Evolutionary conservation across 176 grass and related monocot genomes (phyloP), one percentile per base, ranked within the genome.

Genomic region (Aegilops longissima): DNA sequence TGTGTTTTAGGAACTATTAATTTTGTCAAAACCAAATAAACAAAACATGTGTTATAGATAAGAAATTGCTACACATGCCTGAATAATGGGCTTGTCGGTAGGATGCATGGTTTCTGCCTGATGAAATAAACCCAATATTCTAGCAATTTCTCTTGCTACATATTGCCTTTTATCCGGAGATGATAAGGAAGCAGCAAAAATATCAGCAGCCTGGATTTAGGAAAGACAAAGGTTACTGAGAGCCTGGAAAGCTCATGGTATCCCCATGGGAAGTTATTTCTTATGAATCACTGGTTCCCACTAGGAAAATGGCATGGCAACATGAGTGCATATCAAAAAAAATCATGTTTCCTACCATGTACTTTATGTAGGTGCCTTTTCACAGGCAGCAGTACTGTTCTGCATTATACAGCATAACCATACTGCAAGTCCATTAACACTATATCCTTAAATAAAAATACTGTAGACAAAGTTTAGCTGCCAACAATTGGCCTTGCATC

Each of bases 111-210:
- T 81, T 86, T 92, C 87, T 56, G 59, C 83, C 87, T 7, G 81
- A 73, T 92, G 73, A 56, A 71, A 85, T 77, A 93, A 58, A 83
- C 88, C 40, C 36, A 93, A 92, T 47, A 73, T 68, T 65, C 75
- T 85, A 81, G 93, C 88, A 88, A 98, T 85, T 94, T 92, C 92
- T 88, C 88, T 88, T 70, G 89, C 92, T 85, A 92, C 42, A 70
- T 73, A 87, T 83, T 88, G 38, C 33, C 90, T 87, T 82, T 94
- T 94, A 62, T 90, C 93, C 52, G 31, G 80, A 51, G 88, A 95
- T 65, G 91, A 85, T 33, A 93, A 85, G 42, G 87, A 92, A 21
- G 93, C 88, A 82, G 84, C 74, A 90, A 98, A 98, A 72, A 95
- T 80, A 89, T 98, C 96, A 59, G 90, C 70, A 84, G 96, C 93